phyloP scores from a whole-genome alignment of 139 green algal species.

The Deuterostichococcus epilithicus region DNA sequence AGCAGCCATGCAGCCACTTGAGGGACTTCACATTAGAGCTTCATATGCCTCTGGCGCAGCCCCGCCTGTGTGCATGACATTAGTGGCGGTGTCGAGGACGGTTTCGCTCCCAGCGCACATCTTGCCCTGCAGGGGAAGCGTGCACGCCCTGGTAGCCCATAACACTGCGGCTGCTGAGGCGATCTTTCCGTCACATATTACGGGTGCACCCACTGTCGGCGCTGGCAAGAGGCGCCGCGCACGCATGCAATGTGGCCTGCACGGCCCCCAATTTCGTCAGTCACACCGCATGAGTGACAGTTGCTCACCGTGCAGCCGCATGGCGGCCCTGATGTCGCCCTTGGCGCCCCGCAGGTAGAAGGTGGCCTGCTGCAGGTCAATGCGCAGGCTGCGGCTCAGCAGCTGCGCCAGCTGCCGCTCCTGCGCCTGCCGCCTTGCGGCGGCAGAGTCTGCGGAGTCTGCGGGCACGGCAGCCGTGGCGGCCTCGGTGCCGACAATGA shows the following conservation, averaged over 20 bases:
- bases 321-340: conserved; percentile 31
- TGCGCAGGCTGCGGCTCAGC: conserved; percentile 9
- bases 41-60: no score
- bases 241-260: background rate
- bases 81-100: no score
- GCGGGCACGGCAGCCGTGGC: background rate
- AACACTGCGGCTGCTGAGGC: background rate
- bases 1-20: no score
- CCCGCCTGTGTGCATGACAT: no score
- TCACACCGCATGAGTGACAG: background rate
- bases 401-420: conserved; percentile 11
- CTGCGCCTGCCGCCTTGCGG: background rate
- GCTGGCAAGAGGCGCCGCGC: background rate
- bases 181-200: conserved; percentile 4
- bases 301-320: conserved; percentile 22
- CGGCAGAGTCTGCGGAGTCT: background rate
- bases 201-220: background rate
- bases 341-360: conserved; percentile 44
- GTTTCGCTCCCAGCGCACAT: background rate
- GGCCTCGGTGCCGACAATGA: background rate
- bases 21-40: no score
- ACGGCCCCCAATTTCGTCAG: background rate
- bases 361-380: conserved; percentile 35
- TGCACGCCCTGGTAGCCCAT: background rate
- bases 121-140: background rate